phyloP scores from a whole-genome alignment of 352 stramenopile species.

The Globisporangium mamillatum region DNA sequence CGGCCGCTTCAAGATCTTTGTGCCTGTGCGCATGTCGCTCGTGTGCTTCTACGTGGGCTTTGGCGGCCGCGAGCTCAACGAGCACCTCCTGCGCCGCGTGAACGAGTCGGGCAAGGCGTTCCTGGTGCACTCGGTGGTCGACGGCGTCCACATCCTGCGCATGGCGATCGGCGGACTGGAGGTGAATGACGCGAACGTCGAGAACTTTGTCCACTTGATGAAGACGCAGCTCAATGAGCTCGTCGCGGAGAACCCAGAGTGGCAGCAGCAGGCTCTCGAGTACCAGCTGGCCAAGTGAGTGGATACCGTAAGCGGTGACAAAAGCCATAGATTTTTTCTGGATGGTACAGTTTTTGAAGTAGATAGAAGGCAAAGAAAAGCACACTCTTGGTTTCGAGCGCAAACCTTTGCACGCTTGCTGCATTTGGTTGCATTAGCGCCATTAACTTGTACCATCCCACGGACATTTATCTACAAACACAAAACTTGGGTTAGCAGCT shows the following conservation, averaged over 20 bases:
- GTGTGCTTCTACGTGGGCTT: slow-evolving; percentile 64
- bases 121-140: slow-evolving; percentile 64
- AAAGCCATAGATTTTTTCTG: too few species aligned
- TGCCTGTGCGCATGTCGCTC: slow-evolving; percentile 45
- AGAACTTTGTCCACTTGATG: slow-evolving; percentile 38
- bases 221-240: slow-evolving; percentile 29
- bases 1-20: slow-evolving; percentile 50
- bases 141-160: slow-evolving; percentile 49
- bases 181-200: slow-evolving; percentile 31
- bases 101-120: slow-evolving; percentile 36
- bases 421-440: too few species aligned
- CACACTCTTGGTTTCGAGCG: too few species aligned
- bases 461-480: background rate
- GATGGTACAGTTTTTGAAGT: too few species aligned
- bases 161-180: slow-evolving; percentile 51
- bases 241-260: slow-evolving; percentile 30
- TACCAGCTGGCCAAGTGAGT: background rate
- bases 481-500: background rate
- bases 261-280: slow-evolving; percentile 21
- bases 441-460: background rate
- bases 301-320: too few species aligned
- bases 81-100: slow-evolving; percentile 48
- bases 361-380: too few species aligned
- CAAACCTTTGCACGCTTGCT: too few species aligned
- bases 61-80: slow-evolving; percentile 39